These are phyloP conservation scores for Pseudogymnoascus sp. DNA, from an alignment of 2,329 filamentous ascomycete species.

Conservation along the genomic window DNA sequence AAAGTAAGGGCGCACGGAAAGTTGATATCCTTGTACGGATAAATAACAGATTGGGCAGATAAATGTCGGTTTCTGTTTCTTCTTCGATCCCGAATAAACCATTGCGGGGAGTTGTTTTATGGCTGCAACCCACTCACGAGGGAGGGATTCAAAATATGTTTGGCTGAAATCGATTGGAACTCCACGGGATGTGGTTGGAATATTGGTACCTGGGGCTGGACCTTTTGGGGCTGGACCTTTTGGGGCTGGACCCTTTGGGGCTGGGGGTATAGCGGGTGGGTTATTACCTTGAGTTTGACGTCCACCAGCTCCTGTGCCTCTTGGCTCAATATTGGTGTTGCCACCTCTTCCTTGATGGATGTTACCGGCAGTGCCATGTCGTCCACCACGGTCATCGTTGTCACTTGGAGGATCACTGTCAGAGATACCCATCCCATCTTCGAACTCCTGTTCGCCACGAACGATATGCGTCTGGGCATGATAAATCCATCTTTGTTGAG, in stretches of 20 bases:
- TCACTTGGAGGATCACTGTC: constrained; percentile 4
- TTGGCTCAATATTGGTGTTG: not conserved
- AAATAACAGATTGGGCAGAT: not conserved
- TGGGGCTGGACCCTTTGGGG: not conserved
- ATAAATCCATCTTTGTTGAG: not conserved
- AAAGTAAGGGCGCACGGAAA: not conserved
- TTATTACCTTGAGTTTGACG: not conserved
- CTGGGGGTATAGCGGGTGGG: not conserved
- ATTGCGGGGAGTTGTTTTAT: not conserved
- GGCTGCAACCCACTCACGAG: not conserved
- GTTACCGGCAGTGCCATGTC: not conserved
- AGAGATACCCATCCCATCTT: not conserved
- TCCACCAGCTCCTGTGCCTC: not conserved
- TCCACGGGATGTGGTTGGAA: not conserved
- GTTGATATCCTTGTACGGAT: not conserved
- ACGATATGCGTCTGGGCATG: not conserved
- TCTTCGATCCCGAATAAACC: not conserved
- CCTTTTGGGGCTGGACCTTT: not conserved
- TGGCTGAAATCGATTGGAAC: not conserved
- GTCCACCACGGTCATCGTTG: not conserved
- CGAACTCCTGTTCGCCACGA: not conserved
- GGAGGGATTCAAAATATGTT: not conserved
- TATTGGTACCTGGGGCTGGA: not conserved
- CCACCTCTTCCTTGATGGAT: not conserved
- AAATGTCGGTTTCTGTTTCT: not conserved